Conservation (phyloP, 2,329 filamentous ascomycete species). For the Scedosporium aurantiacum region DNA sequence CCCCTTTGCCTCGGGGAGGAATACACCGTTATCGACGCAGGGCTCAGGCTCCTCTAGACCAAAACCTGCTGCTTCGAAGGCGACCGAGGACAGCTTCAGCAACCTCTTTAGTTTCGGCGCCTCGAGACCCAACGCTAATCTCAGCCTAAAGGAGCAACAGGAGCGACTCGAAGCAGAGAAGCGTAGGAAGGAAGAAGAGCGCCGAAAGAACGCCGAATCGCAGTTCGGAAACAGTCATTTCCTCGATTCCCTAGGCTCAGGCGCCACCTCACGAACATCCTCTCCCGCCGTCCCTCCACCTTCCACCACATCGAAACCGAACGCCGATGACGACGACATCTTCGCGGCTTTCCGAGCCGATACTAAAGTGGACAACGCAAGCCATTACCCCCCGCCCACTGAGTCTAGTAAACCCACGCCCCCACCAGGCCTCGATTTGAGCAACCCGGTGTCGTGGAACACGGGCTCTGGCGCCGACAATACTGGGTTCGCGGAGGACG, state of each 20-base stretch:
- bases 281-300: constrained; percentile 26
- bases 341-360: constrained; percentile 58
- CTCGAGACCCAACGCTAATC: constrained; percentile 52
- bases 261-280: constrained; percentile 34
- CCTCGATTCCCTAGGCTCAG: constrained; percentile 60
- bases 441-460: constrained; percentile 43
- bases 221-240: constrained; percentile 72
- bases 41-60: constrained; percentile 28
- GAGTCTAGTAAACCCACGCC: constrained; percentile 19
- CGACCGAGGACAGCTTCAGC: constrained; percentile 64
- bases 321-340: constrained; percentile 47
- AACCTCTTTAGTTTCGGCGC: constrained; percentile 55
- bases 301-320: constrained; percentile 18
- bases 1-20: constrained; percentile 42
- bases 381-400: constrained; percentile 46
- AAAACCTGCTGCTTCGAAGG: constrained; percentile 36
- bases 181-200: constrained; percentile 62
- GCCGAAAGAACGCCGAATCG: constrained; percentile 57
- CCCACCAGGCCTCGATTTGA: constrained; percentile 37
- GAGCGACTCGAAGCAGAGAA: constrained; percentile 54
- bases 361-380: constrained; percentile 56
- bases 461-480: constrained; percentile 20
- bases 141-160: constrained; percentile 71
- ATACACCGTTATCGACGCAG: constrained; percentile 43
- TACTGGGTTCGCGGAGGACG: constrained; percentile 44